Base-by-base conservation (phyloP, 129 eudicot species). In the Apium graveolens region DNA sequence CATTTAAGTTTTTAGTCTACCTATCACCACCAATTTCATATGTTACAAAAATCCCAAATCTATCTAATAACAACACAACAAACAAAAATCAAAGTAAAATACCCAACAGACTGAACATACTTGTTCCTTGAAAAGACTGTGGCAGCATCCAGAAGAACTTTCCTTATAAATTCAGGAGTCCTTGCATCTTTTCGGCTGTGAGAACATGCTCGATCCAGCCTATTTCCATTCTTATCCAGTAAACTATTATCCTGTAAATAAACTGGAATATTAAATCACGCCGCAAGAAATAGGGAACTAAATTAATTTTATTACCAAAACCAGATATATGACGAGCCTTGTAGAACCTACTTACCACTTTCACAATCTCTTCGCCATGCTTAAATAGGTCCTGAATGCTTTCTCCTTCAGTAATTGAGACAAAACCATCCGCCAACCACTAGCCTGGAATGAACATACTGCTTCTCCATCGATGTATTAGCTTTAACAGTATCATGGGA, bases 91-190 rank as follows among this genome's bases (percentile, higher is more conserved):
- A 44, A 32, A 4, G 21, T 21, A 78, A 27, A 71, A 51, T n/a
- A 60, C 34, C 46, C 38, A 76, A 43, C 44, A 81, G 20, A 27
- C 37, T 26, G 74, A 12, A 82, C 84, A 85, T 86, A 85, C 98
- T 91, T 90, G 97, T 84, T 95, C 99, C 89, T 92, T 95, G 77
- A 95, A 95, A 95, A 90, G 63, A 95, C 89, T 71, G 96, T 92
- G 32, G 99, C 96, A 70, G 97, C 95, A 86, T 95, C 99, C 60
- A 95, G 86, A 73, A 95, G 95, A 86, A 95, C 92, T 82, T 95
- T 92, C 49, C 97, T 87, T 78, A 97, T 97, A 85, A 88, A 92
- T 83, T 95, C 97, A 46, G 99, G 97, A 83, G 92, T 95, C 88
- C 87, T 95, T n/a, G 96, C 96, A 86, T 90, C 97, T 87, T 88